Evolutionary conservation across 495 filamentous ascomycete genomes (phyloP).

Genomic region (Aspergillus haitiensis): DNA sequence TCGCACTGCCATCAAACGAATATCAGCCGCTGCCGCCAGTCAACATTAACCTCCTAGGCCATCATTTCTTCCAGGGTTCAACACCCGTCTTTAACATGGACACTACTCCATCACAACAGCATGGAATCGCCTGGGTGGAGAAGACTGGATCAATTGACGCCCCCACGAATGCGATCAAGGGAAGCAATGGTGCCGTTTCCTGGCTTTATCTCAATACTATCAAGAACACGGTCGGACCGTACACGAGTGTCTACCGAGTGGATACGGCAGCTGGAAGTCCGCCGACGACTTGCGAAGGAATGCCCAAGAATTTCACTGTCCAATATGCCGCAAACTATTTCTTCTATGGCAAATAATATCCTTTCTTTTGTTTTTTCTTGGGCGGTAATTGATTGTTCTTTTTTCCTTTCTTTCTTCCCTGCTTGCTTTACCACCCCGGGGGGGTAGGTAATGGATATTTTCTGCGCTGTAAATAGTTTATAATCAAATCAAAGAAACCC

Average conservation of each 20-base stretch:
- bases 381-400: too few relatives aligned
- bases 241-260: slow-evolving; percentile 80
- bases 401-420: too few relatives aligned
- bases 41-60: slow-evolving; percentile 64
- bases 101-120: slow-evolving; percentile 49
- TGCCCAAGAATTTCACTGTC: slow-evolving; percentile 62
- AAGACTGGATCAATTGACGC: slow-evolving; percentile 58
- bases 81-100: slow-evolving; percentile 80
- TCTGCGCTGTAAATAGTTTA: background rate
- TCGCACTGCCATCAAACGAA: slow-evolving; percentile 44
- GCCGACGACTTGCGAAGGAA: slow-evolving; percentile 70
- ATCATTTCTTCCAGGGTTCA: slow-evolving; percentile 71
- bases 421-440: too few relatives aligned
- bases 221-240: slow-evolving; percentile 55
- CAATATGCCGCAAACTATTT: slow-evolving; percentile 82
- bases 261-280: slow-evolving; percentile 81
- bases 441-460: too few relatives aligned
- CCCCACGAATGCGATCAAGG: slow-evolving; percentile 55
- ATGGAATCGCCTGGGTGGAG: slow-evolving; percentile 62
- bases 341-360: slow-evolving; percentile 37
- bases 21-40: slow-evolving; percentile 43
- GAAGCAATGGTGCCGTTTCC: slow-evolving; percentile 63
- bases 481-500: background rate
- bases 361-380: background rate
- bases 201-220: slow-evolving; percentile 52